Evolutionary conservation across 768 basidiomycete genomes (phyloP).

Genomic region (Rhodotorula diobovata): DNA sequence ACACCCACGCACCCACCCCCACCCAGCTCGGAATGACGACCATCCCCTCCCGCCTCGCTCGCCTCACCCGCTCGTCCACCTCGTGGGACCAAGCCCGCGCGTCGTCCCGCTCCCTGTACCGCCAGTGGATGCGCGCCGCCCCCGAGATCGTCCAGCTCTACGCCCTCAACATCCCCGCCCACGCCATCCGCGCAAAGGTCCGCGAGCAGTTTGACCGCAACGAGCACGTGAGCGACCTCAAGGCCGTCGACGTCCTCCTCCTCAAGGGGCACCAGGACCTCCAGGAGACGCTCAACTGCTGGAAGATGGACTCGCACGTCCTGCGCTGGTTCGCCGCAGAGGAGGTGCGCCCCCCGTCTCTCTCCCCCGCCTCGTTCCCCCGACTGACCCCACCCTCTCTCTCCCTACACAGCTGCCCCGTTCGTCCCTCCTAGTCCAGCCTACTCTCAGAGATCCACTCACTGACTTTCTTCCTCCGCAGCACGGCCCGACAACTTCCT

Average conservation of each 20-base stretch:
- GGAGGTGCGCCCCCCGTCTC: conserved; percentile 17
- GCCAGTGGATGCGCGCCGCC: conserved; percentile 88
- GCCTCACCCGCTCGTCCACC: conserved; percentile 59
- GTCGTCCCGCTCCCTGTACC: conserved; percentile 72
- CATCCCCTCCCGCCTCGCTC: conserved; percentile 84
- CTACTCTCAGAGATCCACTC: too few relatives aligned
- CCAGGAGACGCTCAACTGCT: conserved; percentile 60
- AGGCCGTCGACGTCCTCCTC: conserved; percentile 77
- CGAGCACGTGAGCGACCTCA: conserved; percentile 71
- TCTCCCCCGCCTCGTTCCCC: too few relatives aligned
- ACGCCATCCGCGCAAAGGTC: conserved; percentile 71
- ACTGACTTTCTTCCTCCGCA: neutral
- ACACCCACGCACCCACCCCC: neutral
- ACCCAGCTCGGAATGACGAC: conserved; percentile 57
- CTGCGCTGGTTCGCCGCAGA: conserved; percentile 36
- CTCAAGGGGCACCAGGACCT: conserved; percentile 80
- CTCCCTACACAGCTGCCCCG: conserved; percentile 10
- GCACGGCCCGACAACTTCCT: conserved; percentile 40
- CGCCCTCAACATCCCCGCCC: conserved; percentile 71
- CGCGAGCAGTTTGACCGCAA: conserved; percentile 83
- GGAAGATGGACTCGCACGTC: conserved; percentile 41
- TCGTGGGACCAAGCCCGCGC: conserved; percentile 59
- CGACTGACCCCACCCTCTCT: neutral
- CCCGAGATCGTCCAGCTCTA: conserved; percentile 77
- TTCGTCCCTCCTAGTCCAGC: neutral